A percentile compares a stretch with the other conserved stretches of the same genome.
Conservation (phyloP, 164 flowering plant species). For the Brasenia schreberi region DNA sequence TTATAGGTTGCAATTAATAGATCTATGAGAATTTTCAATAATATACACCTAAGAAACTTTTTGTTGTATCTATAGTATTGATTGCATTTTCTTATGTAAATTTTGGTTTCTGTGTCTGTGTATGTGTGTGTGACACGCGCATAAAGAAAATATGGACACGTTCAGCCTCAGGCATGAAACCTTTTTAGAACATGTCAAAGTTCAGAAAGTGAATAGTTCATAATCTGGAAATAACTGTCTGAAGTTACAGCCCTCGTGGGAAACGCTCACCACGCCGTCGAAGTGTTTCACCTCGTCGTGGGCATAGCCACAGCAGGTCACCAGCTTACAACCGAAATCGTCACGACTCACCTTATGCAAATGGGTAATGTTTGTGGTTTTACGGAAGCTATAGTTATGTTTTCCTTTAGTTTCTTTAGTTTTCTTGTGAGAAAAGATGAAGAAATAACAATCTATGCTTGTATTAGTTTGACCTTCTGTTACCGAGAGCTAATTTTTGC, state of each 20-base stretch:
- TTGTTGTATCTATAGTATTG: too few relatives aligned
- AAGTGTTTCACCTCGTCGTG: slow-evolving; percentile 52
- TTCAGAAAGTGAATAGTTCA: not conserved
- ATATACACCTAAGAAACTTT: too few relatives aligned
- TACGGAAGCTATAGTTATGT: not conserved
- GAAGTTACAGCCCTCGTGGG: slow-evolving; percentile 83
- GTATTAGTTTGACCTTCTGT: not conserved
- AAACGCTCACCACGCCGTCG: slow-evolving; percentile 57
- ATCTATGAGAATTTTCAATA: too few relatives aligned
- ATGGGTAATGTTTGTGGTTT: slow-evolving; percentile 33
- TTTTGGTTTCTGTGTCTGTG: too few relatives aligned
- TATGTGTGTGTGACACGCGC: too few relatives aligned
- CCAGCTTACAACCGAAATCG: slow-evolving; percentile 59
- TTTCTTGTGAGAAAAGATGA: not conserved
- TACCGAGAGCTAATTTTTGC: slow-evolving; percentile 36
- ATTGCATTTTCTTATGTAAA: too few relatives aligned
- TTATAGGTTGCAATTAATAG: too few relatives aligned
- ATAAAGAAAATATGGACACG: too few relatives aligned
- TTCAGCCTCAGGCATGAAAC: too few relatives aligned
- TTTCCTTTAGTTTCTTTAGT: not conserved
- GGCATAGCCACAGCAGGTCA: slow-evolving; percentile 68
- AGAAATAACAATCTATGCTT: not conserved
- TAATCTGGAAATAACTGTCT: not conserved
- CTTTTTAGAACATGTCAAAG: too few relatives aligned
- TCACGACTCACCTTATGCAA: slow-evolving; percentile 66